Evolutionary conservation across 169 alveolate species (phyloP).

Genomic region (Plasmodium ovale): DNA sequence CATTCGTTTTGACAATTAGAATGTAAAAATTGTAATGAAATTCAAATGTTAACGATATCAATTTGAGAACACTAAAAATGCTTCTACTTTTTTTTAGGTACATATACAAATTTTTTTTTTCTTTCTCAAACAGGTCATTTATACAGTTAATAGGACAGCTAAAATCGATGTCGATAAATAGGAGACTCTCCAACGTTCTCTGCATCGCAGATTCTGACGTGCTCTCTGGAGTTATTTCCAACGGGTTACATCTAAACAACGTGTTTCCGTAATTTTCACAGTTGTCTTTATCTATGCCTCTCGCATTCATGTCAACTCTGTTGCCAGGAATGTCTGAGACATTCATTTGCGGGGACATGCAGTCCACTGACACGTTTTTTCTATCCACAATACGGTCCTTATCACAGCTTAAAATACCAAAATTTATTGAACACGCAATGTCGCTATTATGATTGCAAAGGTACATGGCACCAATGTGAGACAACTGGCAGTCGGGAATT

Average conservation of each 20-base stretch:
- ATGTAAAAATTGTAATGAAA: constrained; percentile 38
- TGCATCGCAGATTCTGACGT: neutral
- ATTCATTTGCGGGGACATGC: too few species aligned
- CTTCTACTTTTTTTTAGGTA: constrained; percentile 55
- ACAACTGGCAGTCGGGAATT: constrained; percentile 13
- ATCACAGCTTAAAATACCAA: neutral
- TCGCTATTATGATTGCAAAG: constrained; percentile 20
- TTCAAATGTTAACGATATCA: constrained; percentile 65
- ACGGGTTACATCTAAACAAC: neutral
- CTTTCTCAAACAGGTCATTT: constrained; percentile 46
- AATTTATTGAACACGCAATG: constrained; percentile 18
- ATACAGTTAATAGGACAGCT: constrained; percentile 37
- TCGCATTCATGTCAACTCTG: too few species aligned
- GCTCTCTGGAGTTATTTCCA: neutral
- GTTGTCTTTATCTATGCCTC: neutral
- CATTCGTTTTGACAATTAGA: constrained; percentile 44
- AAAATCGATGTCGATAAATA: constrained; percentile 23
- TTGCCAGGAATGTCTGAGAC: neutral
- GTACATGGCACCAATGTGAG: constrained; percentile 15
- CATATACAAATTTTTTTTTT: constrained; percentile 42
- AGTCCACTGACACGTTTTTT: too few species aligned
- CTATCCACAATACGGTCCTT: neutral
- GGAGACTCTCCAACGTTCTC: constrained; percentile 4
- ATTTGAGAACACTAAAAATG: constrained; percentile 22
- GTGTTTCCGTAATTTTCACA: neutral